Conservation (phyloP, 331 rosid genomes). For the Phaseolus coccineus region DNA sequence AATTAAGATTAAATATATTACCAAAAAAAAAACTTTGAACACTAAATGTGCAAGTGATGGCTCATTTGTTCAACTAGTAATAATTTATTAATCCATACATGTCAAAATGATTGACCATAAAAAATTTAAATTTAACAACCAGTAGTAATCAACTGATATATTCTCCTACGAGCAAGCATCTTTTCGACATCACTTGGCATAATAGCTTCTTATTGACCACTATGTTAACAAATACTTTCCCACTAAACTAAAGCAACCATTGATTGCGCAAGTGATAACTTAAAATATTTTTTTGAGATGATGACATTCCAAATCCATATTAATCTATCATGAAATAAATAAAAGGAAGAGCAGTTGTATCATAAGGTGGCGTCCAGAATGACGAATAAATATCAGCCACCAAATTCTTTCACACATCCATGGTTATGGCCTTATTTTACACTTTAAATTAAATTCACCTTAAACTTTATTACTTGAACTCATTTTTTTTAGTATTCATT, state of each 20-base stretch:
- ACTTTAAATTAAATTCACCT: background rate
- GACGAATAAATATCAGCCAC: background rate
- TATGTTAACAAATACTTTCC: background rate
- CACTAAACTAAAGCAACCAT: background rate
- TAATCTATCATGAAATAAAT: background rate
- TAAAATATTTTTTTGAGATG: conserved; percentile 1
- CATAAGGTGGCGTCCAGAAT: background rate
- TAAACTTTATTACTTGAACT: background rate
- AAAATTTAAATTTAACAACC: background rate
- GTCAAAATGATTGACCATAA: conserved; percentile 16
- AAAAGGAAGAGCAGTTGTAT: background rate
- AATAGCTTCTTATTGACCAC: conserved; percentile 30
- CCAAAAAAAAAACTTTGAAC: background rate
- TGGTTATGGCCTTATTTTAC: background rate
- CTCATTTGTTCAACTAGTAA: background rate
- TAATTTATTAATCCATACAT: background rate
- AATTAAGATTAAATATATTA: too few relatives aligned
- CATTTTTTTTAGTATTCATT: background rate
- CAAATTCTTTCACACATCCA: background rate
- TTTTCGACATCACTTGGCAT: background rate
- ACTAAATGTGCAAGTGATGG: conserved; percentile 1
- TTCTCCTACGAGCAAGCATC: background rate
- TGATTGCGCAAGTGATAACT: background rate
- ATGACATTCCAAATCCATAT: conserved; percentile 26
- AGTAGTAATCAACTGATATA: background rate